Evolutionary conservation across 768 basidiomycete species (phyloP), one percentile per base, ranked within the genome.

Genomic region (Termitomyces sp.): DNA sequence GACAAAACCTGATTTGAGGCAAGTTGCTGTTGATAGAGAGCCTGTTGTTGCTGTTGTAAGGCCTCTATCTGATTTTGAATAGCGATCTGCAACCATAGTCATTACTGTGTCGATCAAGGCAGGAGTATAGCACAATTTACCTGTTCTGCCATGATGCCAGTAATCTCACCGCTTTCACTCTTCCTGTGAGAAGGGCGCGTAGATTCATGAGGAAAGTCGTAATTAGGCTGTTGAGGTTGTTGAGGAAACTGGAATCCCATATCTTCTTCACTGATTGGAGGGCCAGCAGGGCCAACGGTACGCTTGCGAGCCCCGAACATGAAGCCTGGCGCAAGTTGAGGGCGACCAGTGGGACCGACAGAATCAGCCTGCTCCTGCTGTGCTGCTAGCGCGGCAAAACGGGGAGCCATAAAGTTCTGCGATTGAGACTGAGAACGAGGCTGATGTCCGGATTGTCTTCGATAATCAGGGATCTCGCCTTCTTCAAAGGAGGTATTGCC

Each of bases 111-210:
- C 40, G 42, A 15, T 36, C 35, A 12, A 25, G 20, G n/a, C 23
- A 55, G 52, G 33, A 52, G 59, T 2, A 35, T 38, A 35, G 49
- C 53, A n/a, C 43, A 23, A 31, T 4, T 82, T 85, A 92, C 94
- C 82, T 98, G 96, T 70, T 98, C 94, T 6, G 93, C 93, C 92
- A 98, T 94, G 53, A 95, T 89, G 23, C 90, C 90, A 32, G 82
- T 83, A 53, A 94, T 84, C 66, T 96, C 93, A 49, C 85, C 86
- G 52, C 78, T 81, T 45, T 89, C 85, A 32, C 76, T 68, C 67
- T 85, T 83, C 58, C 85, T 75, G 60, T 83, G 82, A 47, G 64
- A 67, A 32, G 57, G 68, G 27, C 35, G 53, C n/a, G 38, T 16
- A 18, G 54, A 25, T 22, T 78, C 77, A n/a, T 68, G 68, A 18